Evolutionary conservation across 2,329 filamentous ascomycete genomes (phyloP).

Genomic region (Westerdykella ornata): DNA sequence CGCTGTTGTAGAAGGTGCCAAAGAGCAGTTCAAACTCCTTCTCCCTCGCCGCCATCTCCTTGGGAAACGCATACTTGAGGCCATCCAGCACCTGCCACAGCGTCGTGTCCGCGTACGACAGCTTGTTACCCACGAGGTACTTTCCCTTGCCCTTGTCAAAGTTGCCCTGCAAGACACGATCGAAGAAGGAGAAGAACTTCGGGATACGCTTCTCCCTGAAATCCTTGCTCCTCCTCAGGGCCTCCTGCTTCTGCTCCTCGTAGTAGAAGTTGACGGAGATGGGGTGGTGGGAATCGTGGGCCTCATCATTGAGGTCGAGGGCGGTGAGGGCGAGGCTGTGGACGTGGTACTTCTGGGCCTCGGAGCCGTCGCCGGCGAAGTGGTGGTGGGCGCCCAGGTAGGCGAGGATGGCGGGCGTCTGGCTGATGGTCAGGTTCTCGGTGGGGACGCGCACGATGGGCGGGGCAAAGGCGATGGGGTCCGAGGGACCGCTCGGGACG

Average conservation of each 20-base stretch:
- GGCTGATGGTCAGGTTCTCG: constrained; percentile 54
- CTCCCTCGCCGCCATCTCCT: constrained; percentile 53
- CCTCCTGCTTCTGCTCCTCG: constrained; percentile 67
- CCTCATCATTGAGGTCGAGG: constrained; percentile 64
- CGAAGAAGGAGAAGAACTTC: constrained; percentile 66
- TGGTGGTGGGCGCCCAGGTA: constrained; percentile 60
- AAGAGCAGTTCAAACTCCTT: constrained; percentile 57
- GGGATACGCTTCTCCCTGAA: constrained; percentile 59
- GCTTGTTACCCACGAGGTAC: constrained; percentile 57
- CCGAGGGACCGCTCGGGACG: constrained; percentile 42
- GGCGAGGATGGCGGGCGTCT: constrained; percentile 66
- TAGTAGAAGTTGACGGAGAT: constrained; percentile 56
- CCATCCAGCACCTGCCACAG: constrained; percentile 60
- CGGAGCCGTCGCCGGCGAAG: constrained; percentile 47
- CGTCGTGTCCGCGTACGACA: constrained; percentile 68
- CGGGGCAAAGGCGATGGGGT: constrained; percentile 57
- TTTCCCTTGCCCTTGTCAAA: constrained; percentile 51
- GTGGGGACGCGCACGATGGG: constrained; percentile 54
- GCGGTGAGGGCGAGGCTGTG: constrained; percentile 62
- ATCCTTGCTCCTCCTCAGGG: constrained; percentile 50
- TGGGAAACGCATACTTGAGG: constrained; percentile 62
- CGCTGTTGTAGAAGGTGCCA: constrained; percentile 52
- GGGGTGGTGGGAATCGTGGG: constrained; percentile 72
- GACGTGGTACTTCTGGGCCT: constrained; percentile 50
- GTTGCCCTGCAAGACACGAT: constrained; percentile 56